These are phyloP conservation scores for Chaetoscypha palmicola DNA, from an alignment of 2,329 filamentous ascomycete species.

Conservation along the genomic window DNA sequence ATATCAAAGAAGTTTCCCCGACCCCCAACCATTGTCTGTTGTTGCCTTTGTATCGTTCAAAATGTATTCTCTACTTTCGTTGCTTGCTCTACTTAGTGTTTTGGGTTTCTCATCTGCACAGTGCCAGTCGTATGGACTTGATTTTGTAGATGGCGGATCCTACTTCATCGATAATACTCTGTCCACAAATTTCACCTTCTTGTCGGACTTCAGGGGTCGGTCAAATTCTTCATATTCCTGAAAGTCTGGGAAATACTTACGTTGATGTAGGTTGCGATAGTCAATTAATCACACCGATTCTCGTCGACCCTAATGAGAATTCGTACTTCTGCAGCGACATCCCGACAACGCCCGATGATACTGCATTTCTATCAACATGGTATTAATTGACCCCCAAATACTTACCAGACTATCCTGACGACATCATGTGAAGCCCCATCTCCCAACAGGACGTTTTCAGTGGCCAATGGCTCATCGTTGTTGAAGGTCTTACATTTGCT, in stretches of 20 bases:
- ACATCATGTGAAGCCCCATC: not conserved
- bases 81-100: not conserved
- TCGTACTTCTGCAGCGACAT: slow-evolving; percentile 1
- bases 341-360: not conserved
- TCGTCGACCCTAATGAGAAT: slow-evolving; percentile 1
- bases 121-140: slow-evolving; percentile 1
- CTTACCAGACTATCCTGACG: not conserved
- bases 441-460: not conserved
- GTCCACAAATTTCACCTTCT: slow-evolving; percentile 1
- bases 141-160: not conserved
- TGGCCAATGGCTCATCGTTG: slow-evolving; percentile 1
- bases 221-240: not conserved
- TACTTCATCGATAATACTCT: slow-evolving; percentile 1
- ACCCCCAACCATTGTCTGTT: no score
- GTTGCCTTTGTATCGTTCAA: no score
- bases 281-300: slow-evolving; percentile 3
- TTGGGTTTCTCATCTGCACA: not conserved
- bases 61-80: not conserved
- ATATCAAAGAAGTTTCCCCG: no score
- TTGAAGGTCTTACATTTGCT: slow-evolving; percentile 1
- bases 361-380: not conserved
- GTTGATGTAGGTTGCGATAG: not conserved
- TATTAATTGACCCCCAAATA: not conserved
- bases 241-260: not conserved
- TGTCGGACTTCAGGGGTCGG: not conserved